Conservation (phyloP, 2,329 filamentous ascomycete species). For the Exophiala lecanii-corni region DNA sequence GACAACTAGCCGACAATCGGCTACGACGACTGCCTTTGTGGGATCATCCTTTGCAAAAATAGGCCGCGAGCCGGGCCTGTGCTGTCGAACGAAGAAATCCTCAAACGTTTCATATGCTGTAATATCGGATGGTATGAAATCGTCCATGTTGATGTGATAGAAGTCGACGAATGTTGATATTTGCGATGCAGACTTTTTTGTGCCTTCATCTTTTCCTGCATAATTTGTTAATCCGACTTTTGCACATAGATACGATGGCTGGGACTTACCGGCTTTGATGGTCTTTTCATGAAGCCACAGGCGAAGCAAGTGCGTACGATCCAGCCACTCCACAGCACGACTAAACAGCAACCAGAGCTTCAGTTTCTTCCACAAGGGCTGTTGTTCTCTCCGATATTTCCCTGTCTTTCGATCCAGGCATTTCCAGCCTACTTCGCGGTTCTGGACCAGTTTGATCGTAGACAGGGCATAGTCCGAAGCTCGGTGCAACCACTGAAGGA, state of each 20-base stretch:
- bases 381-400: slow-evolving; percentile 25
- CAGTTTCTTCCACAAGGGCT: slow-evolving; percentile 1
- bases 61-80: slow-evolving; percentile 80
- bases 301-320: neutral
- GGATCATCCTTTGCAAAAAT: slow-evolving; percentile 85
- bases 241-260: neutral
- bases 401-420: neutral
- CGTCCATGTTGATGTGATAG: slow-evolving; percentile 87
- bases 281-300: slow-evolving; percentile 29
- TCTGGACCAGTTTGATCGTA: slow-evolving; percentile 1
- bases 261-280: slow-evolving; percentile 28
- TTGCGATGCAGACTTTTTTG: slow-evolving; percentile 78
- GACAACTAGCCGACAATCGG: slow-evolving; percentile 87
- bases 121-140: slow-evolving; percentile 72
- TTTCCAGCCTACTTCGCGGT: neutral
- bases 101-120: slow-evolving; percentile 89
- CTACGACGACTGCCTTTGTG: slow-evolving; percentile 81
- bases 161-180: slow-evolving; percentile 90
- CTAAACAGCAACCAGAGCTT: slow-evolving; percentile 1
- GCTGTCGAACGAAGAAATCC: slow-evolving; percentile 92
- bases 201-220: slow-evolving; percentile 86
- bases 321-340: neutral
- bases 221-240: no score
- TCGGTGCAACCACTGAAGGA: neutral
- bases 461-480: neutral